A percentile compares a stretch with the other conserved stretches of the same genome.
Conservation (phyloP, 345 rosid genomes). For the Aquilaria sinensis region DNA sequence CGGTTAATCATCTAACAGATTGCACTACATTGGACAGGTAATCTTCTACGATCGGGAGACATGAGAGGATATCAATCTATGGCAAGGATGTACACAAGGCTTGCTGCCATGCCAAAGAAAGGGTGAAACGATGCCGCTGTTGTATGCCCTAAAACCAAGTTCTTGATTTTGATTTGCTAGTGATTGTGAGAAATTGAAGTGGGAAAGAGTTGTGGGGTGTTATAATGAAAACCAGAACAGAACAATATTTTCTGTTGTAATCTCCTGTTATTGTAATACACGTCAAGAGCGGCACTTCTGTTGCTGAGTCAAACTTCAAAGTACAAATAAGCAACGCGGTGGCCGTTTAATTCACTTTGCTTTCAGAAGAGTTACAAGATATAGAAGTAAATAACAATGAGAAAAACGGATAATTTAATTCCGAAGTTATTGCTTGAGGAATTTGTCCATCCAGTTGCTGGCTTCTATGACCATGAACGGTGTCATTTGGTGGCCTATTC, state of each 20-base stretch:
- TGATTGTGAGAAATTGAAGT: no score
- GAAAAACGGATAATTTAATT: no score
- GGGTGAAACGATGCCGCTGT: slow-evolving; percentile 35
- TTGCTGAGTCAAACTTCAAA: no score
- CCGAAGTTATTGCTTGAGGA: slow-evolving; percentile 29
- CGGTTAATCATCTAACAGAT: not conserved
- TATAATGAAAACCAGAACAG: not conserved
- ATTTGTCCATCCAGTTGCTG: slow-evolving; percentile 69
- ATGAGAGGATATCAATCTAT: slow-evolving; percentile 88
- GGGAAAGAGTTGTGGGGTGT: no score
- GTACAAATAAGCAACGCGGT: no score
- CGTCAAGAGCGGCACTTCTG: no score
- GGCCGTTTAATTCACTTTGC: no score
- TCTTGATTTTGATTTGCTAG: no score
- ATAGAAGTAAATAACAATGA: no score
- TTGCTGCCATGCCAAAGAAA: slow-evolving; percentile 91
- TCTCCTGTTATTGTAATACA: not conserved
- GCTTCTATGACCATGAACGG: slow-evolving; percentile 68
- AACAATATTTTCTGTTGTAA: not conserved
- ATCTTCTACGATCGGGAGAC: slow-evolving; percentile 90
- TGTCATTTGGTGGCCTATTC: slow-evolving; percentile 63
- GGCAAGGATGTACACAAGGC: slow-evolving; percentile 93
- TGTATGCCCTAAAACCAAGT: not conserved
- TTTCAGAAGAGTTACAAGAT: no score
- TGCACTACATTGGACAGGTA: slow-evolving; percentile 37